Evolutionary conservation across 768 basidiomycete species (phyloP), one percentile per base, ranked within the genome.

Genomic region (Boletus sp.): DNA sequence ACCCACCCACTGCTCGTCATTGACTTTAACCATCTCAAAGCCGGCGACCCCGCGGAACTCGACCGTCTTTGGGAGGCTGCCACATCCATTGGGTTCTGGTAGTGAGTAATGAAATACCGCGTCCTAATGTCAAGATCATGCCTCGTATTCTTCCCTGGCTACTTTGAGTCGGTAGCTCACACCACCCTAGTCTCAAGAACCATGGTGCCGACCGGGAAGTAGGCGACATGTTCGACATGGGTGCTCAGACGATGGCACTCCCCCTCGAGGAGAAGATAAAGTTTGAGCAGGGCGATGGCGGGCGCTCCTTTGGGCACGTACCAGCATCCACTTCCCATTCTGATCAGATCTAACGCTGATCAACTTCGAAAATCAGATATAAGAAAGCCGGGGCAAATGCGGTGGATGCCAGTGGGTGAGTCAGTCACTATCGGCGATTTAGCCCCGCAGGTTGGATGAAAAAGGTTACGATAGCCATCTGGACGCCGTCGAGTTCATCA

Each of bases 371-470:
- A n/a, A 43, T 47, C 58, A 77, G 71, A 19, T 87, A 87, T 65
- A 86, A 88, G 71, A 82, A 80, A 11, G 72, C 75, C 0, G 87
- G 86, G 1, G 80, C 80, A 0, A 84, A 80, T 54, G 83, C 82
- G 2, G 79, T 83, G 5, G 84, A 88, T 61, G 79, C 81, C 21
- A 74, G 72, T 11, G 87, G 86, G 38, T 75, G 37, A 62, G 59
- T 54, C 27, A 3, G 17, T 37, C 10, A 3, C 7, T 5, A 9
- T 41, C 14, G 29, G 21, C 5, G 19, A 38, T 47, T 32, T 23
- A 9, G 21, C 30, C n/a, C 10, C 13, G 7, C 44, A 19, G n/a
- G 11, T 40, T 39, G 38, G 25, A 56, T 10, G 8, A 23, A 51
- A 7, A 2, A 14, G 17, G 13, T 19, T 8, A 15, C 17, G 13